These are phyloP conservation scores for Elaeis oleifera DNA, from an alignment of 202 grass and related monocot species.

Conservation along the genomic window DNA sequence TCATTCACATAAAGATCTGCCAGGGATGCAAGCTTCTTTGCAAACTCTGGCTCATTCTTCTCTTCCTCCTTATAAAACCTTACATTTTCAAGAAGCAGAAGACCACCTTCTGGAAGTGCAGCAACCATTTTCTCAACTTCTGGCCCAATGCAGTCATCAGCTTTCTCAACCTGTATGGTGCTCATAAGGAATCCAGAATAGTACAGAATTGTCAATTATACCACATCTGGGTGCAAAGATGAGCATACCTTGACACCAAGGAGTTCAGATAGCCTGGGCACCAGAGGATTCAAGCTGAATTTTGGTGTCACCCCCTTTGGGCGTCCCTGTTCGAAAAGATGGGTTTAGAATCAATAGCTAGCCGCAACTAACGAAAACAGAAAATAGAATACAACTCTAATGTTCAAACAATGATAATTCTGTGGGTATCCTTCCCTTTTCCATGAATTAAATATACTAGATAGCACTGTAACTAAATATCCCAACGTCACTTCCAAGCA, in stretches of 20 bases:
- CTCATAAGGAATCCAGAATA: background rate
- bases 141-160: conserved; percentile 14
- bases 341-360: background rate
- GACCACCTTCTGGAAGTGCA: conserved; percentile 13
- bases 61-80: conserved; percentile 55
- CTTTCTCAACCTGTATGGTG: conserved; percentile 7
- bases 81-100: conserved; percentile 16
- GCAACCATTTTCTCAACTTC: conserved; percentile 21
- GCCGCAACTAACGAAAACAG: background rate
- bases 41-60: conserved; percentile 55
- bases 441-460: too few species aligned
- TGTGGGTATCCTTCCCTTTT: too few species aligned
- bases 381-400: background rate
- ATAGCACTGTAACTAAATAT: too few species aligned
- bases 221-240: background rate
- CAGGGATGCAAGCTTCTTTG: conserved; percentile 51
- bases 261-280: conserved; percentile 49
- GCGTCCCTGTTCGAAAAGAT: conserved; percentile 8
- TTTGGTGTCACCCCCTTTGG: conserved; percentile 54
- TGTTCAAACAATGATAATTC: too few species aligned
- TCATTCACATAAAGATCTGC: conserved; percentile 39
- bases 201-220: background rate
- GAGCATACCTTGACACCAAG: conserved; percentile 40
- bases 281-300: conserved; percentile 58
- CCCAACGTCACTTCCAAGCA: too few species aligned